Base-by-base conservation (phyloP, 2,329 filamentous ascomycete genomes). In the Paraphoma sp. region DNA sequence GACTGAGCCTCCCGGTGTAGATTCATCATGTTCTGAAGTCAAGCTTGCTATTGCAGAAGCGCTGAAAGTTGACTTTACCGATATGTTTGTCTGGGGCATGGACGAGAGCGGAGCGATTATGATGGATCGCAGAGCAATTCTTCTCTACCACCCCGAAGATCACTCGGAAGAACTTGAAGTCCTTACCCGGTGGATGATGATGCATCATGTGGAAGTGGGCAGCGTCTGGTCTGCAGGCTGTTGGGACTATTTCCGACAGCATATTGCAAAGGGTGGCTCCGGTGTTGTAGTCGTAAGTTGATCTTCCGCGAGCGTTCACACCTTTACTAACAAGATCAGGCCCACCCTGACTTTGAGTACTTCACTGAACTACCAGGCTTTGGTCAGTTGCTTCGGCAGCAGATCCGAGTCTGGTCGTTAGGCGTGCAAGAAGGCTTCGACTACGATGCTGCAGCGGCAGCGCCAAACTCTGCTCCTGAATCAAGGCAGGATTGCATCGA, bases 381-480 rank as follows among this genome's bases (percentile, higher is more conserved):
- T 18, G 68, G 75, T 12, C 45, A 70, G 6, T 43, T 77, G 3
- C 71, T 79, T 3, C 56, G 56, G n/a, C 51, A 57, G 10, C 54
- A 65, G 31, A 60, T 71, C 29, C 64, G 68, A 8, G 30, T 79
- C 6, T 79, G 76, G 67, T 73, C 70, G 2, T 56, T 78, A 31
- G 76, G 76, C 1, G 14, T 60, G 54, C 64, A 75, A 67, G 42
- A 53, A 45, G 47, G 51, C 23, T 17, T 54, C 29, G 60, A 67
- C 7, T 60, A 59, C 36, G 63, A 70, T 10, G 29, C 55, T 11
- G 56, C 63, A 10, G 45, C 63, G 16, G 55, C 63, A 10, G 45
- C 63, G 16, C 51, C 60, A 3, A 52, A 63, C 5, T 43, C 38
- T 5, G 67, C 63, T 8, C 54, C 54, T 4, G 67, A 53, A 4